Evolutionary conservation across 176 grass and related monocot species (phyloP).

Genomic region (Dactylis glomerata): DNA sequence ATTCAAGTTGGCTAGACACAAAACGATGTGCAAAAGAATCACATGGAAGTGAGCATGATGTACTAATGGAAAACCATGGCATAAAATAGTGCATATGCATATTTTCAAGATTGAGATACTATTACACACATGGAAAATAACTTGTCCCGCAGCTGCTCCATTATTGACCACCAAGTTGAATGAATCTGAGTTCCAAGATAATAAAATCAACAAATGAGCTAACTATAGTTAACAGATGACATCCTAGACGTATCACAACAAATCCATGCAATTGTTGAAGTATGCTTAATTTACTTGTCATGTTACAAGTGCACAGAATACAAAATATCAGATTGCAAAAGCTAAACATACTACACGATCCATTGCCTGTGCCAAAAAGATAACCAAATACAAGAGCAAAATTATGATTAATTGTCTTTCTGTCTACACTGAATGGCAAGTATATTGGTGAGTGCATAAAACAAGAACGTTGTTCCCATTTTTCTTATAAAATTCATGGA

Average conservation of each 20-base stretch:
- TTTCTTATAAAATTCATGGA: neutral
- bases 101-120: neutral
- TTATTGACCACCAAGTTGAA: slow-evolving; percentile 91
- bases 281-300: neutral
- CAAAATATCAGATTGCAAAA: neutral
- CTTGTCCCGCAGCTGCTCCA: slow-evolving; percentile 80
- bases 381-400: neutral
- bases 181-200: slow-evolving; percentile 47
- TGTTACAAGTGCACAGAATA: neutral
- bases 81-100: neutral
- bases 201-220: neutral
- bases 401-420: neutral
- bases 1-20: neutral
- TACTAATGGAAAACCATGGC: neutral
- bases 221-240: neutral
- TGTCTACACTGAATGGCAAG: neutral
- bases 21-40: neutral
- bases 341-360: neutral
- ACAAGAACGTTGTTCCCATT: neutral
- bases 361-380: neutral
- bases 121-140: slow-evolving; percentile 84
- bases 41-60: neutral
- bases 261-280: neutral
- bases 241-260: neutral
- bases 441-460: neutral